These are phyloP conservation scores for Aureobasidium sp. DNA, from an alignment of 2,329 filamentous ascomycete genomes.

Conservation along the genomic window DNA sequence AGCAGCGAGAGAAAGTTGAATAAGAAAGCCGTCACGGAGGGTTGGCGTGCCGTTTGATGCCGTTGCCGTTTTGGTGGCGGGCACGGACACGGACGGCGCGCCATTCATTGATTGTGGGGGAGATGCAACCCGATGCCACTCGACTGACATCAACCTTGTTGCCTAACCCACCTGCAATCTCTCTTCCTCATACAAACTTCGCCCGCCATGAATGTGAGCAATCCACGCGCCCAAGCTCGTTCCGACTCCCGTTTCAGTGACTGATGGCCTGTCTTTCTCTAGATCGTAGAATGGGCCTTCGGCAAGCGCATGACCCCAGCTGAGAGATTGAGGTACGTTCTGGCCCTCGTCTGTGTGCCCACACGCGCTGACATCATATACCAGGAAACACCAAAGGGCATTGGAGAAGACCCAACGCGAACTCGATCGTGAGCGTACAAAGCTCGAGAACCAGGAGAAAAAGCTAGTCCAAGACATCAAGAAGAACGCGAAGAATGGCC, in stretches of 20 bases:
- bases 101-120: not conserved
- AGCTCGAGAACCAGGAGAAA: slow-evolving; percentile 98
- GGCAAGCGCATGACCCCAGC: slow-evolving; percentile 98
- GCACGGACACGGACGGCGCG: not conserved
- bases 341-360: too few species aligned
- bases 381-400: slow-evolving; percentile 78
- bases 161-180: not conserved
- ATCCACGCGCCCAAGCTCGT: not conserved
- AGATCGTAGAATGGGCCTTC: slow-evolving; percentile 99
- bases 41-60: not conserved
- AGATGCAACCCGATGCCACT: not conserved
- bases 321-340: slow-evolving; percentile 52
- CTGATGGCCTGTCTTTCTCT: not conserved
- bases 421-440: slow-evolving; percentile 86
- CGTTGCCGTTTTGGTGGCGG: not conserved
- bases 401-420: slow-evolving; percentile 97
- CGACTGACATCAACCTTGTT: slow-evolving; percentile 1
- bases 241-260: not conserved
- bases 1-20: not conserved
- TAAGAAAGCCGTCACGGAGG: not conserved
- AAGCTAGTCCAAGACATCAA: slow-evolving; percentile 94
- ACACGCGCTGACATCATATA: too few species aligned
- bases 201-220: slow-evolving; percentile 1
- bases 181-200: not conserved
- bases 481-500: slow-evolving; percentile 94